Percentiles rank a stretch among this genome's conserved stretches.
Evolutionary conservation across 1,284 basidiomycete genomes (phyloP).

Genomic region (Apiotrichum gamsii): DNA sequence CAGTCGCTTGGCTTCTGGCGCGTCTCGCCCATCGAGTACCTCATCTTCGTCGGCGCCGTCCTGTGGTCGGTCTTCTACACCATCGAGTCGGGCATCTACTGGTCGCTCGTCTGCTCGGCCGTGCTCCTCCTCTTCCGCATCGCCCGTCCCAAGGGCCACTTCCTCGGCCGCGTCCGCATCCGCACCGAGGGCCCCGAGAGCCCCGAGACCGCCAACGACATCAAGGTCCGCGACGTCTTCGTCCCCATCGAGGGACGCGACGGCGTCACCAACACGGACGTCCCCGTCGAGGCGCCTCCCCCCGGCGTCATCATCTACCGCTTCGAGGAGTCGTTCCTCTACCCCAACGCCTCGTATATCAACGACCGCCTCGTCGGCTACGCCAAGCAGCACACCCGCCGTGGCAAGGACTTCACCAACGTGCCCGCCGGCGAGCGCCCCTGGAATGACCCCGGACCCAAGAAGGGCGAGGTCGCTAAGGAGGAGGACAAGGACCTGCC

Average conservation of each 20-base stretch:
- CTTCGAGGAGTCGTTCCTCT: conserved; percentile 88
- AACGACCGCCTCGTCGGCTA: conserved; percentile 74
- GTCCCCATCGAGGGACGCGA: conserved; percentile 59
- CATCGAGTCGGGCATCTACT: conserved; percentile 94
- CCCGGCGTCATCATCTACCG: conserved; percentile 89
- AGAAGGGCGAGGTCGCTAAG: conserved; percentile 53
- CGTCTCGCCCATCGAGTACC: conserved; percentile 83
- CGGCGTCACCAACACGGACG: conserved; percentile 60
- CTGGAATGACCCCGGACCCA: conserved; percentile 90
- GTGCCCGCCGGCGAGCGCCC: conserved; percentile 67
- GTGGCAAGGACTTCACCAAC: conserved; percentile 65
- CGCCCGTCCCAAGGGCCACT: conserved; percentile 83
- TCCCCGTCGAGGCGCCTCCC: conserved; percentile 70
- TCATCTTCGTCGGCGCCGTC: conserved; percentile 80
- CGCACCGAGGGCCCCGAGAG: conserved; percentile 45
- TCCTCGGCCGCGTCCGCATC: conserved; percentile 73
- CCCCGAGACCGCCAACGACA: conserved; percentile 6
- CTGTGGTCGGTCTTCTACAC: conserved; percentile 79
- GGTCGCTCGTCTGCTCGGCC: conserved; percentile 71
- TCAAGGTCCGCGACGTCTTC: conserved; percentile 58
- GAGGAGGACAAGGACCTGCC: conserved; percentile 62
- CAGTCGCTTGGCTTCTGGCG: conserved; percentile 92
- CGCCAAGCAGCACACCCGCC: conserved; percentile 68
- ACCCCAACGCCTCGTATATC: conserved; percentile 79
- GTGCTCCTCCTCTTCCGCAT: conserved; percentile 82